Conservation (phyloP, 768 basidiomycete species). For the Leccinum barrowsii region DNA sequence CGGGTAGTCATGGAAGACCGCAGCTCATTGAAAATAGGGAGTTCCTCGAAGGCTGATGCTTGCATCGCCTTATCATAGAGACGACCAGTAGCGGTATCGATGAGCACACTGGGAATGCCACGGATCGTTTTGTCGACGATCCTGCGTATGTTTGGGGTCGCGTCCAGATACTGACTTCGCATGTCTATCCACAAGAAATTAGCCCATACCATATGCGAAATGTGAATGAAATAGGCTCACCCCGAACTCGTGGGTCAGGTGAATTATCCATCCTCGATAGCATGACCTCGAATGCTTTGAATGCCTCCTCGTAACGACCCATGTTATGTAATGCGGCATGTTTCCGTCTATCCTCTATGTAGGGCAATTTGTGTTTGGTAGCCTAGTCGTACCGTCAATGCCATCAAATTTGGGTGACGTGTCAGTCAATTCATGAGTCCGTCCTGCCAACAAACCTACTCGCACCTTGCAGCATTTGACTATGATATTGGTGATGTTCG, state of each 20-base stretch:
- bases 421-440: too few species aligned
- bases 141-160: accelerated
- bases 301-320: background rate
- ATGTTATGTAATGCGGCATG: background rate
- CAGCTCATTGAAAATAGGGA: background rate
- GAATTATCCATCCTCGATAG: background rate
- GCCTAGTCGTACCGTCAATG: too few species aligned
- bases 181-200: background rate
- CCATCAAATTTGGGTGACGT: too few species aligned
- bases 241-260: background rate
- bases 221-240: background rate
- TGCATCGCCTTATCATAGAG: background rate
- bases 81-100: background rate
- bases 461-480: background rate
- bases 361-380: too few species aligned
- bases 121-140: background rate
- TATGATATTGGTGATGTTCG: background rate
- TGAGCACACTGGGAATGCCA: background rate
- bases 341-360: background rate
- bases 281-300: background rate
- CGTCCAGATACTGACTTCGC: background rate
- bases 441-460: background rate
- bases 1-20: background rate
- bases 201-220: background rate
- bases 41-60: background rate